Percentiles rank a stretch among this genome's conserved stretches.
These are phyloP conservation scores for Mucor lusitanicus DNA, from an alignment of 371 early-diverging fungal genomes.

Conservation along the genomic window DNA sequence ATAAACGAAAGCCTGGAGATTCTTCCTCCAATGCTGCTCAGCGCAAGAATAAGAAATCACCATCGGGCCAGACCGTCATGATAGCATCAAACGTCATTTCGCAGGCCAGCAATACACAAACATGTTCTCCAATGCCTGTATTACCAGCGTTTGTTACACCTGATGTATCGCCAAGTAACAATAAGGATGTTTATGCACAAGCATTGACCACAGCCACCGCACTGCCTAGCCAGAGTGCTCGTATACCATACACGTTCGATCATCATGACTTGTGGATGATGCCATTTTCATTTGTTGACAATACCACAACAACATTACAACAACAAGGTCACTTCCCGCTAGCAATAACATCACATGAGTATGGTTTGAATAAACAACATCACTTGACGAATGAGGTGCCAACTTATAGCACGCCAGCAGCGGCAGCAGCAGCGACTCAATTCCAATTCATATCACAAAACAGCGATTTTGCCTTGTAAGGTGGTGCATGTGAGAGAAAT, in stretches of 20 bases:
- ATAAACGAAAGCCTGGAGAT: slow-evolving; percentile 18
- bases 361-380: background rate
- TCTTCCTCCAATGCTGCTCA: background rate
- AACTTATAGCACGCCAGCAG: background rate
- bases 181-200: background rate
- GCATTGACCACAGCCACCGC: background rate
- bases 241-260: background rate
- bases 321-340: background rate
- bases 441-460: background rate
- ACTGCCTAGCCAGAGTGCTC: too few species aligned
- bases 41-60: background rate
- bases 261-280: background rate
- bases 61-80: background rate
- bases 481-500: background rate
- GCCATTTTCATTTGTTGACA: background rate
- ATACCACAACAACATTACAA: background rate
- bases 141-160: background rate
- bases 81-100: background rate
- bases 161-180: background rate
- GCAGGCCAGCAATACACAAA: background rate
- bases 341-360: background rate
- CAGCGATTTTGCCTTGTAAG: background rate
- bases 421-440: background rate
- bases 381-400: background rate
- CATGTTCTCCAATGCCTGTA: background rate